Conservation (phyloP, 352 stramenopile genomes). For the Phytophthora brassicae region DNA sequence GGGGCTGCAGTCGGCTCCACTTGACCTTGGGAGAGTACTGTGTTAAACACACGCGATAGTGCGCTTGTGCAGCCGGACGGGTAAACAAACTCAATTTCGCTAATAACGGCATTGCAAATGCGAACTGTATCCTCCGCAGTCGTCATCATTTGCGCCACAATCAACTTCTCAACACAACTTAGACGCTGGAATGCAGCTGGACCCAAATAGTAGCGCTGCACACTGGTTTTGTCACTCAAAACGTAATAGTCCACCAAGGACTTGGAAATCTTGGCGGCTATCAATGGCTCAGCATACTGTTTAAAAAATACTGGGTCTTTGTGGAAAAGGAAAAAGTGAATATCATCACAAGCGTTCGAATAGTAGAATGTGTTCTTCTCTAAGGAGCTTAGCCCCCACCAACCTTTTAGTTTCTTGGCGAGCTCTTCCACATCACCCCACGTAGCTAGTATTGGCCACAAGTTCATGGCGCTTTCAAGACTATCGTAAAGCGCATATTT, state of each 20-base stretch:
- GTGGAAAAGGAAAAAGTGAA: constrained; percentile 60
- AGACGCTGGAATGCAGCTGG: constrained; percentile 34
- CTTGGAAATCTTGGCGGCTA: constrained; percentile 49
- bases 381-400: constrained; percentile 15
- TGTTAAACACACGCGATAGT: constrained; percentile 35
- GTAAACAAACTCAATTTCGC: constrained; percentile 28
- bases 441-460: constrained; percentile 31
- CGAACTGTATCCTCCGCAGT: constrained; percentile 13
- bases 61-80: neutral
- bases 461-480: constrained; percentile 32
- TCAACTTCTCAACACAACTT: constrained; percentile 42
- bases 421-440: constrained; percentile 25
- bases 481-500: constrained; percentile 47
- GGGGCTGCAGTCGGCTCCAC: constrained; percentile 10
- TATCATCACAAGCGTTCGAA: constrained; percentile 44
- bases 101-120: constrained; percentile 37
- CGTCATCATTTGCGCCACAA: constrained; percentile 37
- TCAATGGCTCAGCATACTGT: constrained; percentile 31
- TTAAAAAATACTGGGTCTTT: constrained; percentile 57
- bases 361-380: constrained; percentile 47
- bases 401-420: constrained; percentile 36
- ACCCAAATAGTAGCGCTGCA: constrained; percentile 30
- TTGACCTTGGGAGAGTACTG: constrained; percentile 33
- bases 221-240: constrained; percentile 32
- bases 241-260: constrained; percentile 59